Evolutionary conservation across 352 stramenopile genomes (phyloP).

Genomic region (Elongisporangium anandrum): DNA sequence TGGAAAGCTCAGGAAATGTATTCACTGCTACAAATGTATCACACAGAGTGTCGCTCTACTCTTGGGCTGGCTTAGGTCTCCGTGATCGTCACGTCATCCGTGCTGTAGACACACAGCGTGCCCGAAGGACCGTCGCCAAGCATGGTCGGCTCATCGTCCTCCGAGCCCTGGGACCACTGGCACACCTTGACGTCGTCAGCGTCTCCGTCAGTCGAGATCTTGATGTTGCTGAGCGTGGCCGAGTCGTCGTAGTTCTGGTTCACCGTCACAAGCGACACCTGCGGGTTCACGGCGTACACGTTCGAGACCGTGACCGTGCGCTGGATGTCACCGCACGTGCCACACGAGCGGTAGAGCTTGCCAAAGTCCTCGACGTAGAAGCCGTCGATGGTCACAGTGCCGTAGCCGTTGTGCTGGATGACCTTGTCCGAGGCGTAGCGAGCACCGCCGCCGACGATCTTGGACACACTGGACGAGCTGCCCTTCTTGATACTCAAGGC

Average conservation of each 20-base stretch:
- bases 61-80: neutral
- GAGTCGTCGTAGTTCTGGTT: conserved; percentile 37
- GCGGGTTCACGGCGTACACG: conserved; percentile 35
- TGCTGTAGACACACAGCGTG: conserved; percentile 8
- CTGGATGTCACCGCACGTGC: conserved; percentile 30
- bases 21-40: neutral
- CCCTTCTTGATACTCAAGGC: conserved; percentile 38
- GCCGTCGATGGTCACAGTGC: conserved; percentile 34
- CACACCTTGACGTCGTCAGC: conserved; percentile 14
- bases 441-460: conserved; percentile 29
- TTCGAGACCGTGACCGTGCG: conserved; percentile 36
- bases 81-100: neutral
- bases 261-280: conserved; percentile 35
- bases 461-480: conserved; percentile 19
- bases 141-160: conserved; percentile 22
- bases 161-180: conserved; percentile 20
- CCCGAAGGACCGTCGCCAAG: conserved; percentile 22
- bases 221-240: conserved; percentile 34
- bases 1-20: neutral
- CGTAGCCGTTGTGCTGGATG: conserved; percentile 41
- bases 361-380: conserved; percentile 42
- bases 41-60: neutral
- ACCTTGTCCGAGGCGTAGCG: conserved; percentile 45
- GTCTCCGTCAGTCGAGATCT: conserved; percentile 22
- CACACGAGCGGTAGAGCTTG: conserved; percentile 43